Base-by-base conservation (phyloP, 352 stramenopile genomes). In the Globisporangium mamillatum region DNA sequence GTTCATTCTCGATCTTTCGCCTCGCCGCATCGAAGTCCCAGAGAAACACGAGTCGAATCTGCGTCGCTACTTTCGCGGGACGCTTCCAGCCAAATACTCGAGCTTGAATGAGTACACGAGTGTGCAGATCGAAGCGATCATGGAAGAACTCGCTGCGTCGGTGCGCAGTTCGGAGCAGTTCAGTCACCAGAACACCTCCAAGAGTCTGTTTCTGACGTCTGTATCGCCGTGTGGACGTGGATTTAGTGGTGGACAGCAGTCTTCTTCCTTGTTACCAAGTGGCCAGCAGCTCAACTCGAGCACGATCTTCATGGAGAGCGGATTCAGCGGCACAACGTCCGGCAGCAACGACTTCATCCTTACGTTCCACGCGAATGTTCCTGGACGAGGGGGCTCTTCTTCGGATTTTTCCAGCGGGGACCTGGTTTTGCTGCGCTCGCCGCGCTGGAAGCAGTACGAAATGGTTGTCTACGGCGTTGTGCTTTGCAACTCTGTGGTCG, bases 301-400 rank as follows among this genome's bases (percentile, higher is more conserved):
- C n/a, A 75, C 74, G 8, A 89, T 93, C 50, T 90, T 90, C 65
- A 80, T 80, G 16, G 85, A 93, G 57, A 93, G 85, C 65, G 85
- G 80, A 4, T 93, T 91, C 66, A 88, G 72, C 4, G 82, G 81
- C 22, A 74, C 64, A 7, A 75, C 69, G 7, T 66, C 66, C 18
- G 76, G 62, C 41, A 79, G 68, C 27, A 77, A 80, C 59, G 85
- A 93, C 60, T 88, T 76, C 50, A 89, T 93, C 57, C 60, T 91
- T 46, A 86, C 82, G 3, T 90, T 93, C 69, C 71, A 83, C 57
- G 50, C 36, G 20, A 29, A 72, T 74, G 10, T 55, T 50, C 8
- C 70, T 70, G 27, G 80, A 61, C 55, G 55, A 36, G 18, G 60
- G 1, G 67, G 65, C 22, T 62, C 53, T 4, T 61, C 76, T 1